Evolutionary conservation across 305 asterid species (phyloP).

Genomic region (Fraxinus sp.): DNA sequence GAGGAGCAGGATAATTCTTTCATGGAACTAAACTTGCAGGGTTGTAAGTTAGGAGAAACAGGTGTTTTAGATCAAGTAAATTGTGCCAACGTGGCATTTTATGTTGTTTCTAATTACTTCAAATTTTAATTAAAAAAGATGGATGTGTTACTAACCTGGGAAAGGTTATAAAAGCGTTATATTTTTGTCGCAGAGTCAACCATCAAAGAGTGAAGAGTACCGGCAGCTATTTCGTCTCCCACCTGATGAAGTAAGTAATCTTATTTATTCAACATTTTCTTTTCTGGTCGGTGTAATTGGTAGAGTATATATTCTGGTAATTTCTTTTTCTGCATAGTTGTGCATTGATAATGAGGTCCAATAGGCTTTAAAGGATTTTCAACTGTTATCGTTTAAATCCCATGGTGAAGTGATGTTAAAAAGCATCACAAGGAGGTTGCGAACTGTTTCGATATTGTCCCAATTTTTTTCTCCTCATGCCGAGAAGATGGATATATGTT

Average conservation of each 20-base stretch:
- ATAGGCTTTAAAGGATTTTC: not conserved
- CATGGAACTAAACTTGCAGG: not conserved
- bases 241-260: conserved; percentile 73
- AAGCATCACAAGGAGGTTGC: not conserved
- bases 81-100: not conserved
- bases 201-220: conserved; percentile 82
- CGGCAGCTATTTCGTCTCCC: conserved; percentile 92
- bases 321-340: not conserved
- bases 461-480: not conserved
- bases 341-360: conserved; percentile 9
- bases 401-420: conserved; percentile 13
- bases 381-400: conserved; percentile 6
- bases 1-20: not conserved
- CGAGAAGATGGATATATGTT: not conserved
- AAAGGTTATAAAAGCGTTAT: conserved; percentile 6
- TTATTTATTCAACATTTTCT: not conserved
- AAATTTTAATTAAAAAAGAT: not conserved
- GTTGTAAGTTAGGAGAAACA: not conserved
- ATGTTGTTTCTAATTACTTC: not conserved
- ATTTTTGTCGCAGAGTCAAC: conserved; percentile 52
- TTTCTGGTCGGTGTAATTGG: not conserved
- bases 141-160: not conserved
- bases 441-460: not conserved
- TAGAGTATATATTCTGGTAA: conserved; percentile 4
- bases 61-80: not conserved